These are phyloP conservation scores for Fusarium acutatum DNA, from an alignment of 2,329 filamentous ascomycete species.

Conservation along the genomic window DNA sequence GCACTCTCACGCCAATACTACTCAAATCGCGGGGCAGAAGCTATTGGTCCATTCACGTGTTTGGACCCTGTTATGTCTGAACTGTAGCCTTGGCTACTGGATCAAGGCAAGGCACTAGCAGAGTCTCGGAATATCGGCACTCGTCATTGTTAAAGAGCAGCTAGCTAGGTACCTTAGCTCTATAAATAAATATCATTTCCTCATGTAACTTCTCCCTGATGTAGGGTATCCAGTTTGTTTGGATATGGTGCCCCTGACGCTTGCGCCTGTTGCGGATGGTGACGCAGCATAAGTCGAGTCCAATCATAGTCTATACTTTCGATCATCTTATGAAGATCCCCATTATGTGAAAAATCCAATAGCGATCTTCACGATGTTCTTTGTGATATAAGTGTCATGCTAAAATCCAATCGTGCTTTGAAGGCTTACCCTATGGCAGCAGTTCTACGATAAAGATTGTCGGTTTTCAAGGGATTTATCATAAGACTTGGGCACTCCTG, in stretches of 20 bases:
- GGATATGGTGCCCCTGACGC: background rate
- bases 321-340: background rate
- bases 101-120: background rate
- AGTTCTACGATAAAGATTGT: background rate
- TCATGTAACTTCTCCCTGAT: background rate
- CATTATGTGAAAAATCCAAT: too few species aligned
- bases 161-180: background rate
- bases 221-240: background rate
- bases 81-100: background rate
- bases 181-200: background rate
- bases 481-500: too few species aligned
- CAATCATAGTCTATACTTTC: background rate
- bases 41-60: conserved; percentile 24
- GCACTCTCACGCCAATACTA: background rate
- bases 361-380: background rate
- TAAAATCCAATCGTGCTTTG: too few species aligned
- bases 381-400: background rate
- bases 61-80: background rate
- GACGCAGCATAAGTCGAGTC: background rate
- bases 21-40: conserved; percentile 27
- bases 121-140: background rate
- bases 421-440: background rate
- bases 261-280: background rate
- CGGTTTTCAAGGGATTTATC: background rate
- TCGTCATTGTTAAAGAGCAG: background rate